A percentile compares a stretch with the other conserved stretches of the same genome.
Evolutionary conservation across 2,329 filamentous ascomycete species (phyloP).

Genomic region (Claviceps sp.): DNA sequence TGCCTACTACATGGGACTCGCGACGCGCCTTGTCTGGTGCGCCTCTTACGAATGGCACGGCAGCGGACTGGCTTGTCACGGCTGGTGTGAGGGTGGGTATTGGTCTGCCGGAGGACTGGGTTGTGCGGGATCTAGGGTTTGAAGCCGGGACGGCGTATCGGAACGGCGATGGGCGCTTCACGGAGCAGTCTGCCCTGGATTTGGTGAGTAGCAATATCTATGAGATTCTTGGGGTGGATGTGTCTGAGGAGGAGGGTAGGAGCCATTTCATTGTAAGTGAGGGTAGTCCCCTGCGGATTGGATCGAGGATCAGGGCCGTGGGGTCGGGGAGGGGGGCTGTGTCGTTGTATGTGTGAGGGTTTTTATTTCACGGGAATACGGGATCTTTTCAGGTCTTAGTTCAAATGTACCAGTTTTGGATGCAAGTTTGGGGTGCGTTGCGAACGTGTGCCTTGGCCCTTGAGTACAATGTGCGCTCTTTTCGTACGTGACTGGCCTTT

Average conservation of each 20-base stretch:
- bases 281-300: constrained; percentile 48
- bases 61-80: constrained; percentile 40
- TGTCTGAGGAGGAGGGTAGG: constrained; percentile 12
- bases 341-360: constrained; percentile 21
- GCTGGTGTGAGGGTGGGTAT: constrained; percentile 47
- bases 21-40: constrained; percentile 49
- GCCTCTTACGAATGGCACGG: constrained; percentile 52
- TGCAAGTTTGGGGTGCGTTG: too few species aligned
- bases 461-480: too few species aligned
- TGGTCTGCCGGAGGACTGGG: constrained; percentile 48
- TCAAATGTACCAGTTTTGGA: too few species aligned
- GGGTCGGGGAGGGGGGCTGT: constrained; percentile 20
- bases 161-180: constrained; percentile 41
- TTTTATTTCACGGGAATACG: too few species aligned
- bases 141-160: constrained; percentile 44
- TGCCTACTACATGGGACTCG: constrained; percentile 44
- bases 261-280: constrained; percentile 50
- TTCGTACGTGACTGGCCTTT: too few species aligned
- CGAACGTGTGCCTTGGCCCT: too few species aligned
- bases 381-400: too few species aligned
- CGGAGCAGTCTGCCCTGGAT: constrained; percentile 39
- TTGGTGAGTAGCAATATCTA: constrained; percentile 45
- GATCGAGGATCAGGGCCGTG: constrained; percentile 40
- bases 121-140: constrained; percentile 44
- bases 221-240: constrained; percentile 38